These are phyloP conservation scores for Lasiosphaeria hispida DNA, from an alignment of 495 filamentous ascomycete genomes.

Conservation along the genomic window DNA sequence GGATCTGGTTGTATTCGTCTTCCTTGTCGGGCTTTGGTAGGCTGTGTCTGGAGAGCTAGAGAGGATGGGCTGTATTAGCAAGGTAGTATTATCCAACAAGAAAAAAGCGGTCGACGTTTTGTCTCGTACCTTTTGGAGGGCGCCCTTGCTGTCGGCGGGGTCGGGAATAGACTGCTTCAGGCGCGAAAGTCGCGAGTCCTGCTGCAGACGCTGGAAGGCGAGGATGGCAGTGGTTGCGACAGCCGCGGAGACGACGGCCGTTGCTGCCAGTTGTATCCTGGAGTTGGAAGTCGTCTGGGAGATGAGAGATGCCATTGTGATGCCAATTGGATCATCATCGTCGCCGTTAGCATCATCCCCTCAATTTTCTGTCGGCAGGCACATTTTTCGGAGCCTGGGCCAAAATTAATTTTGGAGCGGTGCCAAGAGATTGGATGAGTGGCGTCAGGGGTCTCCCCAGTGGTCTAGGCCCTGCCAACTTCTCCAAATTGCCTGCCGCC, in stretches of 20 bases:
- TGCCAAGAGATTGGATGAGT: no score
- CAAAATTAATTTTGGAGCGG: no score
- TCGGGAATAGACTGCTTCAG: conserved; percentile 74
- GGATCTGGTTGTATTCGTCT: conserved; percentile 69
- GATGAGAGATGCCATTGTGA: conserved; percentile 40
- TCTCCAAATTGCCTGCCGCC: no score
- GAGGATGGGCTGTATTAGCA: not conserved
- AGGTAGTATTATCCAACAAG: not conserved
- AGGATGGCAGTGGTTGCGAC: conserved; percentile 70
- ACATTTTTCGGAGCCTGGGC: no score
- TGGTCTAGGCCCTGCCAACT: no score
- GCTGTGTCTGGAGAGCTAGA: conserved; percentile 57
- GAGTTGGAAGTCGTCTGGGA: conserved; percentile 33
- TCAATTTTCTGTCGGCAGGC: no score
- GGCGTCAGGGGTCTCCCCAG: no score
- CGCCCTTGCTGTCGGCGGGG: conserved; percentile 34
- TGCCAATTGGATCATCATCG: not conserved
- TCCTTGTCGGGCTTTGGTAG: conserved; percentile 59
- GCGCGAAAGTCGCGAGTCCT: conserved; percentile 60
- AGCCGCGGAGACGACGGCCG: conserved; percentile 71
- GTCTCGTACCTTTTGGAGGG: conserved; percentile 30
- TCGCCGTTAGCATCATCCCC: not conserved
- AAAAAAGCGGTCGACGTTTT: not conserved
- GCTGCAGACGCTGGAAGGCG: conserved; percentile 64
- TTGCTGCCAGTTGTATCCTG: conserved; percentile 65